These are phyloP conservation scores for Prunus armeniaca DNA, from an alignment of 306 rosid genomes.

Conservation along the genomic window DNA sequence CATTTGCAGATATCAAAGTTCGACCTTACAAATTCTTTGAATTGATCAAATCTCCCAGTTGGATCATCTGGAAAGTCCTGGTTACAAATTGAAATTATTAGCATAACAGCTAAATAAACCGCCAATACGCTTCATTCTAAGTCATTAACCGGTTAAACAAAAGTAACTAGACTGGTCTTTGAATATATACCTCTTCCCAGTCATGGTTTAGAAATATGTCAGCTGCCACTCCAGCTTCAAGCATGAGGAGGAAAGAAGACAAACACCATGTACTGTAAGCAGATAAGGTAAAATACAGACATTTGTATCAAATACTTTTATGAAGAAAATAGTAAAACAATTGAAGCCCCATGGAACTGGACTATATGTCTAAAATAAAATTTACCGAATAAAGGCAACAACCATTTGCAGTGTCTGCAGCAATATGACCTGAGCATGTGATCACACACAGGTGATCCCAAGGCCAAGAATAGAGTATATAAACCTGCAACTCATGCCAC, in stretches of 20 bases:
- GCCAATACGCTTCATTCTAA: neutral
- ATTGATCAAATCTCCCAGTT: conserved; percentile 55
- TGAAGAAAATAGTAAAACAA: neutral
- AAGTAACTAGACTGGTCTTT: neutral
- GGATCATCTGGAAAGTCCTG: conserved; percentile 87
- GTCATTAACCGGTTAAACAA: conserved; percentile 4
- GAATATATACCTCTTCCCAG: conserved; percentile 62
- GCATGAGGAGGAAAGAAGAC: conserved; percentile 55
- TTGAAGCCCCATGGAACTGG: neutral
- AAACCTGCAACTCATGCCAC: conserved; percentile 55
- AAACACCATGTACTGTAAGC: conserved; percentile 61
- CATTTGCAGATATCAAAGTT: conserved; percentile 72
- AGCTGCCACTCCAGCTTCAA: conserved; percentile 65
- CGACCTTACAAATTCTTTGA: conserved; percentile 57
- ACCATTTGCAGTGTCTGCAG: conserved; percentile 75
- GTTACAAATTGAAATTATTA: conserved; percentile 13
- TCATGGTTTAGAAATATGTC: conserved; percentile 67
- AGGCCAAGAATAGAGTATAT: conserved; percentile 67
- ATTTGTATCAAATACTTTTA: neutral
- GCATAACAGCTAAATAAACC: neutral
- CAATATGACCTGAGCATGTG: conserved; percentile 77
- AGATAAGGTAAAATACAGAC: conserved; percentile 22
- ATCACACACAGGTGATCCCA: conserved; percentile 59
- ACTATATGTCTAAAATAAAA: neutral
- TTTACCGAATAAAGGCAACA: conserved; percentile 74